Conservation (phyloP, 139 green algal genomes). For the Ettlia oleoabundans region DNA sequence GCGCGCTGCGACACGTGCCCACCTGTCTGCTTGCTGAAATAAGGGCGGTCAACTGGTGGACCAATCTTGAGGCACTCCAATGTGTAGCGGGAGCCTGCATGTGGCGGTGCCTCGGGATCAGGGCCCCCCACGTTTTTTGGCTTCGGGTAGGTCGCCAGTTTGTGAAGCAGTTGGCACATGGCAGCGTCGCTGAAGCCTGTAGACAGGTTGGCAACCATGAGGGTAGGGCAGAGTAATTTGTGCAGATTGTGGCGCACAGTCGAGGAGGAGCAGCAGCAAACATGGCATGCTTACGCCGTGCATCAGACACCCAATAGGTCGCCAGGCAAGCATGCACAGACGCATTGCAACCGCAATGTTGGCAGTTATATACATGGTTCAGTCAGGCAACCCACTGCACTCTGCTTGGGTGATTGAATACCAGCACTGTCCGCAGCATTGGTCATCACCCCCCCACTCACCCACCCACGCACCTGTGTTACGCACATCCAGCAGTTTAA, state of each 20-base stretch:
- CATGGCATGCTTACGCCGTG: no score
- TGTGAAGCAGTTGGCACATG: background rate
- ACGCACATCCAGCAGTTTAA: constrained; percentile 14
- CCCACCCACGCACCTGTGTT: background rate
- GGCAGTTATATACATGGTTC: no score
- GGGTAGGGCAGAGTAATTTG: no score
- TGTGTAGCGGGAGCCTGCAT: background rate
- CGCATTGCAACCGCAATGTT: no score
- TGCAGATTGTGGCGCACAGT: no score
- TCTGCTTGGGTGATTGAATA: background rate
- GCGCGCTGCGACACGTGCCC: background rate
- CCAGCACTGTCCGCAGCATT: background rate
- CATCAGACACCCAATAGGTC: no score
- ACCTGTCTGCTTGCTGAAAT: constrained; percentile 3
- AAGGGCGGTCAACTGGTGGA: background rate
- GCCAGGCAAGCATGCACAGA: no score
- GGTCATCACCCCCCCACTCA: background rate
- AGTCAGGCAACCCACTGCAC: no score
- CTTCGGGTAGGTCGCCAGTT: background rate
- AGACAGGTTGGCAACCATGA: no score
- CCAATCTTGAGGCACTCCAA: constrained; percentile 26
- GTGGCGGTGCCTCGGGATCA: background rate
- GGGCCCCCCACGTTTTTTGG: background rate
- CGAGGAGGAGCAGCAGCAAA: no score
- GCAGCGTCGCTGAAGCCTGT: constrained; percentile 14